These are phyloP conservation scores for Mrakia blollopis DNA, from an alignment of 768 basidiomycete species.

Conservation along the genomic window DNA sequence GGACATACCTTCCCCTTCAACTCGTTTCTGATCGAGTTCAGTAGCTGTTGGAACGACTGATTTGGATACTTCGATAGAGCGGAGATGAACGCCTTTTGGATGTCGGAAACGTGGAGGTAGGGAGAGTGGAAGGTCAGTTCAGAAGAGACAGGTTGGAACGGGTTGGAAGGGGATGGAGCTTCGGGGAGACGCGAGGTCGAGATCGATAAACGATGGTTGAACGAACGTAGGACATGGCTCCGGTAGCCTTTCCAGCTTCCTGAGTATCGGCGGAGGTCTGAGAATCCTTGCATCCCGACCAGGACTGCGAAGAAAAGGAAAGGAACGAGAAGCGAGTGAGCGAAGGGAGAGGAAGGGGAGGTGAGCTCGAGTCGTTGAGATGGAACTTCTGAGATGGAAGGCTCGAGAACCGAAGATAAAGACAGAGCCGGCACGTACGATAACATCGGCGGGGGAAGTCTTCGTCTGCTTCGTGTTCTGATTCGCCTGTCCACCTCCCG, in stretches of 20 bases:
- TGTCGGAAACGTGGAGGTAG: background rate
- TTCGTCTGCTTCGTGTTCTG: conserved; percentile 17
- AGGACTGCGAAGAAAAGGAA: conserved; percentile 33
- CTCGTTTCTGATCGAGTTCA: conserved; percentile 30
- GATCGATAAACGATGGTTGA: conserved; percentile 11
- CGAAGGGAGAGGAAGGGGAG: conserved; percentile 47
- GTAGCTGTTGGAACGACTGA: conserved; percentile 40
- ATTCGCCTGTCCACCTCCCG: conserved; percentile 38
- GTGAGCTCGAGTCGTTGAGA: conserved; percentile 49
- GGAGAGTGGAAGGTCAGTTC: background rate
- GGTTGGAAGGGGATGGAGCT: background rate
- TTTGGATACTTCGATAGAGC: conserved; percentile 46
- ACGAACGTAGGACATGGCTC: conserved; percentile 49
- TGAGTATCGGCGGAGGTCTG: conserved; percentile 49
- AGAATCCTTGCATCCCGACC: conserved; percentile 50
- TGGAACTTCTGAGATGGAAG: background rate
- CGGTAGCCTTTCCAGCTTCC: conserved; percentile 50
- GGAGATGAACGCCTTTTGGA: conserved; percentile 34
- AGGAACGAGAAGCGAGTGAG: background rate
- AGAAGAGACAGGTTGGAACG: background rate
- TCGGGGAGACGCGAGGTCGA: background rate
- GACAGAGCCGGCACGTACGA: background rate
- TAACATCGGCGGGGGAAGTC: background rate
- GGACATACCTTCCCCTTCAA: conserved; percentile 12
- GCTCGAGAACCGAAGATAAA: background rate